Base-by-base conservation (phyloP, 805 yeast species). In the Pichia nakasei region DNA sequence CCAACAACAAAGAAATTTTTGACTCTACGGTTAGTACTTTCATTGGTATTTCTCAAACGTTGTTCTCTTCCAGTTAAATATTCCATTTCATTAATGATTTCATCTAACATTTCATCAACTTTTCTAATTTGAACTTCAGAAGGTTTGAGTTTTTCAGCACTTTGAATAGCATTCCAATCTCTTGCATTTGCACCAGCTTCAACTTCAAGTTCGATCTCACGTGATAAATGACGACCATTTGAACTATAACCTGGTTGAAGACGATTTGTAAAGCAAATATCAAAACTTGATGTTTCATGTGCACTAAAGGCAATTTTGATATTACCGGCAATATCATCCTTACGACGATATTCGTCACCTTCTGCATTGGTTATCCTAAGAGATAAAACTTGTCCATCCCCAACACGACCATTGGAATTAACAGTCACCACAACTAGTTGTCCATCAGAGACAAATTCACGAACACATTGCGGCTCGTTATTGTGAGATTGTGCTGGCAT, bases 101-200 rank as follows among this genome's bases (percentile, higher is more conserved):
- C 97, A 53, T 78, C 83, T 39, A 94, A 77, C 65, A 86, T 65
- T 60, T 85, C 96, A 64, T 87, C 91, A 46, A 91, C 73, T 61
- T 83, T 81, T 65, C 93, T 82, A 62, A 93, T 73, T 56, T 86
- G 94, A 45, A 89, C 80, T 66, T 93, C 98, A 41, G 83, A 78
- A 5, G 98, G 97, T 66, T 84, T 85, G 63, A 93, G 79, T 62
- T 87, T 86, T 65, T 93, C 97, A 37, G 84, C 76, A 38, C 95
- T 89, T 69, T 89, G 96, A 50, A 89, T 71, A 21, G 88, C 86
- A 60, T 88, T 87, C 97, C 97, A 93, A 68, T 93, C 97, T 65
- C 97, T 82, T 35, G 97, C 98, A 56, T 88, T 85, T 41, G 97
- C 85, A 37, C 98, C 98, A 49, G 88, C 80, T 64, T 93, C 97